Evolutionary conservation across 371 early-diverging fungal species (phyloP), one percentile per base, ranked within the genome.

Genomic region (Batkoa obscura): DNA sequence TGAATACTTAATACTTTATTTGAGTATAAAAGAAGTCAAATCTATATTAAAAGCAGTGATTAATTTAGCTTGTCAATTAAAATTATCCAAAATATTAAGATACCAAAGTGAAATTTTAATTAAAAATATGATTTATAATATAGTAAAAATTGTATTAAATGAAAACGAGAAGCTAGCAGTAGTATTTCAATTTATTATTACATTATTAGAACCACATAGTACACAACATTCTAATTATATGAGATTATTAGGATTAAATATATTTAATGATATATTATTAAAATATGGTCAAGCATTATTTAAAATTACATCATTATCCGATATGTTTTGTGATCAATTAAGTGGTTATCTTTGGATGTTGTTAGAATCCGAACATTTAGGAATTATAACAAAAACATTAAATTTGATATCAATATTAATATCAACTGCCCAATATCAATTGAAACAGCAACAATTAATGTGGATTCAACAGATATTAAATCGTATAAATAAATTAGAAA

Each of bases 141-240:
- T 55, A 41, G 41, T 43, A 9, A 38, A 39, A 12, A 3, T 5
- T 13, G 30, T 55, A 33, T 42, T 30, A 10, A n/a, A 39, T 12
- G n/a, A 17, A 2, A 42, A 55, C 9, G 8, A 30, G 2, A 43
- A 41, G 5, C 39, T 43, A 10, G 23, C 43, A 2, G 17, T 13
- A 17, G 33, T 55, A 9, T 23, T 55, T 4, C 13, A 55, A 8
- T 15, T n/a, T 0, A 70, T 96, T 6, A 84, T 88, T 30, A 85
- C 89, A 2, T 69, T 96, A 13, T 70, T 90, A 36, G 90, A 96
- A 62, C 94, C 94, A 6, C 79, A 81, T 36, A 88, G 91, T 60
- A 75, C 83, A 57, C 83, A 84, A 49, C 90, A 94, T 63, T 91
- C 93, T 0, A 94, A 96, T 62, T 81, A 91, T 0, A 86, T 94